Evolutionary conservation across 371 early-diverging fungal genomes (phyloP), one percentile per base, ranked within the genome.

Genomic region (Blyttiomyces sp.): DNA sequence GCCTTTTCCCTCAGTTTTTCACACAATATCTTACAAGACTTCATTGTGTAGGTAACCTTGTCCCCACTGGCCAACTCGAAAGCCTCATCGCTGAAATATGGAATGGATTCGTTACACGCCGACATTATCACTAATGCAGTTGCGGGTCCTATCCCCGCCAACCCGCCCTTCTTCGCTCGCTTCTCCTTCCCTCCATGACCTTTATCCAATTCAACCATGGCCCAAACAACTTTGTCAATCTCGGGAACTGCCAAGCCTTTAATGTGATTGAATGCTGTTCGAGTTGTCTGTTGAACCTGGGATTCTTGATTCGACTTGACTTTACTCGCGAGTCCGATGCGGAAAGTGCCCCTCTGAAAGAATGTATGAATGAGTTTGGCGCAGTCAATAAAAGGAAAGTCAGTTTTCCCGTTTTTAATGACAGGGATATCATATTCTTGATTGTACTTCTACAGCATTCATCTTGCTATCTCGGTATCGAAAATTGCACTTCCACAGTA

Each of bases 41-140:
- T 17, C 7, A 23, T 46, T 9, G 9, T 7, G 46, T 46, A 46
- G 13, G 23, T 27, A 7, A 46, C 46, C 13, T n/a, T 11, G 23
- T 23, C 26, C 39, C n/a, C 39, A 7, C 13, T 11, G 7, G 26
- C 46, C 23, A 11, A 46, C 17, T 27, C 23, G 13, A 7, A 17
- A 23, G 46, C 46, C 46, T 46, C 46, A 27, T 46, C 46, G 46
- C 46, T 46, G 46, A 46, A 46, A 23, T 46, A 46, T 7, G 46
- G 46, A 9, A 46, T 27, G 13, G 13, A 21, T 11, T 46, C 46
- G 23, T 9, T 21, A 17, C 17, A 21, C 13, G 46, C 46, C 13
- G 46, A 9, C 23, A 46, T 17, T 7, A 46, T 23, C 7, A 46
- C 26, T 7, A 46, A 27, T 9, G 46, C 46, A 9, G 46, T 46